These are phyloP conservation scores for Simmondsia chinensis DNA, from an alignment of 148 eudicot genomes.

Conservation along the genomic window DNA sequence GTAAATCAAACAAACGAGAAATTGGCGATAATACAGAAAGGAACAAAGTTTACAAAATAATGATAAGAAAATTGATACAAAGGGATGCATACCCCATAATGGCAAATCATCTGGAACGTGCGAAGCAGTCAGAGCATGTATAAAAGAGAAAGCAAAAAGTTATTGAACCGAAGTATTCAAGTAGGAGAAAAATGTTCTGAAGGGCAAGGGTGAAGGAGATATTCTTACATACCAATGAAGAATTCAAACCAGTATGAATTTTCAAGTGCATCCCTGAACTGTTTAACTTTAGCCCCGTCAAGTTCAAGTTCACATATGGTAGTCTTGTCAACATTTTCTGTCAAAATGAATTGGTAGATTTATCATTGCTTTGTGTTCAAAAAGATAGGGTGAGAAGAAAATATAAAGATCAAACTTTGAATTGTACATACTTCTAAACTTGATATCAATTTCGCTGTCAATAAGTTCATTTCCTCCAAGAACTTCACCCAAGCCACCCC, in stretches of 20 bases:
- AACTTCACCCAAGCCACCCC: constrained; percentile 99
- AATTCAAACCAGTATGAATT: constrained; percentile 94
- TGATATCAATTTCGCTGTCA: constrained; percentile 78
- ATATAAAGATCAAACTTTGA: no score
- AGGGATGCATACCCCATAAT: constrained; percentile 57
- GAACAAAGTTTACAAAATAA: neutral
- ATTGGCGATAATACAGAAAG: constrained; percentile 3
- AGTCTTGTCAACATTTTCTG: constrained; percentile 67
- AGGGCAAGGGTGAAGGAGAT: neutral
- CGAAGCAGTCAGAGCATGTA: constrained; percentile 18
- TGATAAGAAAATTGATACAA: constrained; percentile 5
- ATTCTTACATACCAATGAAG: constrained; percentile 58
- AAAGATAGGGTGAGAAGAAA: no score
- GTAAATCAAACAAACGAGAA: neutral
- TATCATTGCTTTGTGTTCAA: neutral
- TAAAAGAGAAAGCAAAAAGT: constrained; percentile 11
- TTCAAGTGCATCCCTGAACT: constrained; percentile 85
- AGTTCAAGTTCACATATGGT: constrained; percentile 69
- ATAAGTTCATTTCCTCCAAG: constrained; percentile 97
- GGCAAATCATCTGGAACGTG: constrained; percentile 66
- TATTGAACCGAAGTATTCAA: constrained; percentile 2
- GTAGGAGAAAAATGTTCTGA: neutral
- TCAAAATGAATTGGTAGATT: constrained; percentile 19
- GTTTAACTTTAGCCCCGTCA: constrained; percentile 64
- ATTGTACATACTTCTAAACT: constrained; percentile 65